Evolutionary conservation across 169 alveolate species (phyloP), one percentile per base, ranked within the genome.

Genomic region (Plasmodium malariae): DNA sequence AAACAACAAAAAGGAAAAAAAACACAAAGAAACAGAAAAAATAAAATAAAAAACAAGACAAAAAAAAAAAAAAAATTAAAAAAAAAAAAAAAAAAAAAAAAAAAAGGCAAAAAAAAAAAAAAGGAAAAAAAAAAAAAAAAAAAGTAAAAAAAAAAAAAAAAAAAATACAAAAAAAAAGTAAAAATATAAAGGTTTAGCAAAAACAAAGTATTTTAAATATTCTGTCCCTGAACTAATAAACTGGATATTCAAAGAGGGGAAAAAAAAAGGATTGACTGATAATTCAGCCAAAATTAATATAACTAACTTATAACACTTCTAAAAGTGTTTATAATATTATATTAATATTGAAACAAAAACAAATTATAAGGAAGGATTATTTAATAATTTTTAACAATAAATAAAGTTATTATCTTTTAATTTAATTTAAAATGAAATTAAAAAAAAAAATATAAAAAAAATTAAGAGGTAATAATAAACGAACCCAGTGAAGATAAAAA

Each of bases 161-260:
- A 71, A 54, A 49, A 40, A 68, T 5, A 3, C 12, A 37, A 37
- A 68, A 68, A 36, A 40, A 37, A 17, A 37, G 12, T 37, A 68
- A 43, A 40, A 73, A 54, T 26, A 28, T 30, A 55, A 62, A 11
- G 48, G 57, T 55, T 55, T 48, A 34, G 36, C 6, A 73, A 73
- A 55, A 55, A 21, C 24, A 55, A 21, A 73, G 87, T 73, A 28
- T 69, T 69, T 45, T 40, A 63, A 37, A 57, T 55, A 55, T 28
- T n/a, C 28, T 45, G 26, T 37, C 60, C 21, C 30, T 55, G 19
- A 34, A 4, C 45, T 34, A 17, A 36, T 21, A 68, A 43, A n/a
- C 17, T 28, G 34, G 34, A 19, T 73, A 36, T 59, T 34, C 30
- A 40, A 69, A 45, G 14, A 21, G 63, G 43, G 17, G 17, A 40